These are phyloP conservation scores for Apiospora saccharicola DNA, from an alignment of 2,329 filamentous ascomycete genomes.

Conservation along the genomic window DNA sequence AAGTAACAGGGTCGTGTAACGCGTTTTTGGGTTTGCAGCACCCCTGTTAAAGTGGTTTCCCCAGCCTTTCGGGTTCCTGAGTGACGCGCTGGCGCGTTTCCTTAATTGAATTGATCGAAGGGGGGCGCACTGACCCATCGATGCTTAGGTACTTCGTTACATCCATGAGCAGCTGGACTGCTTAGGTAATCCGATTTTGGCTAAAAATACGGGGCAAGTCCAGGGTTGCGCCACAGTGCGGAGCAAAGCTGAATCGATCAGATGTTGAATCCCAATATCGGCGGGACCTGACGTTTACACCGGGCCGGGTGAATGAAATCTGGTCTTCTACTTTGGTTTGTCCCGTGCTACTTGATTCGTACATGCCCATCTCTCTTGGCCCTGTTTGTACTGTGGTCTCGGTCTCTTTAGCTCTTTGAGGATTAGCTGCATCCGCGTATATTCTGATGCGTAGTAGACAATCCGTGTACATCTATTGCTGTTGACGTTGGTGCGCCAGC, in stretches of 20 bases:
- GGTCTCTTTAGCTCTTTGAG: neutral
- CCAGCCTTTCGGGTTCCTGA: conserved; percentile 12
- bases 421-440: neutral
- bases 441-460: conserved; percentile 1
- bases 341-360: neutral
- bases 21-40: neutral
- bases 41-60: conserved; percentile 23
- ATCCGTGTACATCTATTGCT: neutral
- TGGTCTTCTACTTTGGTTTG: neutral
- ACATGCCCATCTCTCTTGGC: neutral
- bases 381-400: no score
- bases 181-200: neutral
- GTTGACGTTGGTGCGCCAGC: no score
- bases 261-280: conserved; percentile 17
- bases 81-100: conserved; percentile 10
- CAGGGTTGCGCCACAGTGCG: conserved; percentile 2
- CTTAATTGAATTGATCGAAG: neutral
- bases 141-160: neutral
- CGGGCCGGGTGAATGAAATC: conserved; percentile 12
- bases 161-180: neutral
- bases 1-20: conserved; percentile 16
- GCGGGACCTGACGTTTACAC: conserved; percentile 14
- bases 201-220: neutral
- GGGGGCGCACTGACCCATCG: neutral
- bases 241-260: conserved; percentile 16